phyloP scores from a whole-genome alignment of 1,139 yeast species.

The Kodamaea arcana region DNA sequence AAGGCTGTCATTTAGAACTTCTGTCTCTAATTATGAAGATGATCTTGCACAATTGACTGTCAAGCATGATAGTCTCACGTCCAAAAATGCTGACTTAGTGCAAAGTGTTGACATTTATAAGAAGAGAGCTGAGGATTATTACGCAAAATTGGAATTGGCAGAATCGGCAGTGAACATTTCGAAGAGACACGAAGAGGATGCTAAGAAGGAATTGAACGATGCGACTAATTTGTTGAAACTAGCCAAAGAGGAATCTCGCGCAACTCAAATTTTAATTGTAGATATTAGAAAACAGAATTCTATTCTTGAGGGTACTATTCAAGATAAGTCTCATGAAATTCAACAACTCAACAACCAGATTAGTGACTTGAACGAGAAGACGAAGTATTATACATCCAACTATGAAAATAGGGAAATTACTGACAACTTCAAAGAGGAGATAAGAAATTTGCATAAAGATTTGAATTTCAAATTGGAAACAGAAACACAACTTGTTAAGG shows the following conservation, averaged over 20 bases:
- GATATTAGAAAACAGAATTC: slow-evolving; percentile 54
- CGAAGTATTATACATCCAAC: slow-evolving; percentile 49
- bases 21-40: slow-evolving; percentile 39
- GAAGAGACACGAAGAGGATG: slow-evolving; percentile 55
- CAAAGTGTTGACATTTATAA: slow-evolving; percentile 61
- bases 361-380: slow-evolving; percentile 45
- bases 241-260: slow-evolving; percentile 55
- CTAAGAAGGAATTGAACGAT: slow-evolving; percentile 55
- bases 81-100: slow-evolving; percentile 50
- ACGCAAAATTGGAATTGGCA: slow-evolving; percentile 69
- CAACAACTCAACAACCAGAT: slow-evolving; percentile 46
- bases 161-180: slow-evolving; percentile 69
- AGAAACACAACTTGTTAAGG: slow-evolving; percentile 64
- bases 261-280: slow-evolving; percentile 54
- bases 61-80: slow-evolving; percentile 48
- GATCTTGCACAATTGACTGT: slow-evolving; percentile 43
- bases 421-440: slow-evolving; percentile 52
- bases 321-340: slow-evolving; percentile 56
- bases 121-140: slow-evolving; percentile 71
- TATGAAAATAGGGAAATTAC: slow-evolving; percentile 39
- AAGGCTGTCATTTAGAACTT: slow-evolving; percentile 29
- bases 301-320: slow-evolving; percentile 54
- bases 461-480: slow-evolving; percentile 53
- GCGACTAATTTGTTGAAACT: slow-evolving; percentile 49
- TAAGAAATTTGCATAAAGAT: slow-evolving; percentile 55